phyloP scores from a whole-genome alignment of 2,329 filamentous ascomycete genomes.

The Alternaria triticimaculans region DNA sequence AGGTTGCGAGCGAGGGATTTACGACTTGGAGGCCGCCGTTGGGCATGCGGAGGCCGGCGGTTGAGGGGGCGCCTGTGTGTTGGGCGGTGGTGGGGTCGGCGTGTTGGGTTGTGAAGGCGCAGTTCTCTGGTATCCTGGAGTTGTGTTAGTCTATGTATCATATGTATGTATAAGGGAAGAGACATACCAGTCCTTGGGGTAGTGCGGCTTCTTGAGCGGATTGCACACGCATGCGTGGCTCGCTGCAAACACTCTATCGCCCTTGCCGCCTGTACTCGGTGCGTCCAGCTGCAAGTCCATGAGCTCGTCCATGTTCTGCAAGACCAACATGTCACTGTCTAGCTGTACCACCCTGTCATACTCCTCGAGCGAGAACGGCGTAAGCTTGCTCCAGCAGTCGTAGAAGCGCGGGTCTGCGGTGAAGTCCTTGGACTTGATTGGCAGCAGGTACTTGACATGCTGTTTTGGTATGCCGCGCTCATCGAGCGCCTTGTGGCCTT shows the following conservation, averaged over 20 bases:
- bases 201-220: slow-evolving; percentile 77
- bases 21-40: slow-evolving; percentile 69
- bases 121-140: slow-evolving; percentile 61
- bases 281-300: slow-evolving; percentile 80
- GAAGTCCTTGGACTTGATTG: slow-evolving; percentile 69
- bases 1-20: slow-evolving; percentile 61
- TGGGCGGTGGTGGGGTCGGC: slow-evolving; percentile 59
- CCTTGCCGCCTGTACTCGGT: slow-evolving; percentile 58
- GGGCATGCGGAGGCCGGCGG: slow-evolving; percentile 62
- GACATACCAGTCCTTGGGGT: slow-evolving; percentile 73
- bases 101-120: slow-evolving; percentile 67
- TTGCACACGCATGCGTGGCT: slow-evolving; percentile 88
- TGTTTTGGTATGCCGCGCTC: slow-evolving; percentile 72
- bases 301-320: slow-evolving; percentile 88
- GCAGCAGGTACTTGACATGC: slow-evolving; percentile 75
- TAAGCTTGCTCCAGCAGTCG: slow-evolving; percentile 89
- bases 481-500: slow-evolving; percentile 73
- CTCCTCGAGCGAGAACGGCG: slow-evolving; percentile 76
- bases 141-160: neutral
- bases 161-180: neutral
- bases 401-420: slow-evolving; percentile 82
- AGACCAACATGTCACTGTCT: slow-evolving; percentile 86
- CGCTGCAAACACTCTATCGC: slow-evolving; percentile 77
- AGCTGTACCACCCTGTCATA: slow-evolving; percentile 83
- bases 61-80: slow-evolving; percentile 56